Percentiles rank a stretch among this genome's conserved stretches.
Evolutionary conservation across 2,329 filamentous ascomycete genomes (phyloP).

Genomic region (Cryoendolithus antarcticus): DNA sequence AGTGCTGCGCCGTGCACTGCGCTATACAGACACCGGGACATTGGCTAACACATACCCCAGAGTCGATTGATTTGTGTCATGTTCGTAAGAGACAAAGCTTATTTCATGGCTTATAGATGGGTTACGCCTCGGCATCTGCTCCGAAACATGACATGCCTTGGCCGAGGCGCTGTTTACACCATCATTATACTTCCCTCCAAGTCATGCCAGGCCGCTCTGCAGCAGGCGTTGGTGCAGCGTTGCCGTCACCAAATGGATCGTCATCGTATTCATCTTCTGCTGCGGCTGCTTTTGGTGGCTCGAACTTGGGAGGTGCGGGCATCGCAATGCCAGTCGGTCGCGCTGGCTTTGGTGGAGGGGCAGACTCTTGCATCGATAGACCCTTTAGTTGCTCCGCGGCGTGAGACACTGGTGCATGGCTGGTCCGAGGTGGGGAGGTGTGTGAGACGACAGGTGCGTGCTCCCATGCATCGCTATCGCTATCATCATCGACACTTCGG

Average conservation of each 20-base stretch:
- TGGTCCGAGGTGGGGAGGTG: conserved; percentile 2
- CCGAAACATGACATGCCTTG: too few species aligned
- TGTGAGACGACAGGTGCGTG: conserved; percentile 5
- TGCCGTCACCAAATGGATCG: conserved; percentile 75
- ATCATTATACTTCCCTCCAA: conserved; percentile 17
- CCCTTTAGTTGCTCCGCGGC: conserved; percentile 33
- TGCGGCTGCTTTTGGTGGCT: conserved; percentile 35
- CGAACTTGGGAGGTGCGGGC: conserved; percentile 19
- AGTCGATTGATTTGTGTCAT: too few species aligned
- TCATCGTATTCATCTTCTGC: conserved; percentile 65
- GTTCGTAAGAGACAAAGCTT: too few species aligned
- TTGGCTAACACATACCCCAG: too few species aligned
- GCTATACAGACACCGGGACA: too few species aligned
- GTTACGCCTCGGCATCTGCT: too few species aligned
- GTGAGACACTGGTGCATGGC: conserved; percentile 6
- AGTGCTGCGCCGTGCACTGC: too few species aligned
- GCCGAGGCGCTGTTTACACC: neutral
- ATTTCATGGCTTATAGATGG: too few species aligned
- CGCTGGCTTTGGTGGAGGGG: conserved; percentile 37
- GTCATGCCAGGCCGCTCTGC: conserved; percentile 28
- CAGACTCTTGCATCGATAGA: conserved; percentile 27
- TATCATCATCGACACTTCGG: conserved; percentile 64
- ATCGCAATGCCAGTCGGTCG: conserved; percentile 32
- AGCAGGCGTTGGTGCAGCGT: conserved; percentile 50
- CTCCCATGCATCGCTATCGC: conserved; percentile 50